These are phyloP conservation scores for Medicago arabica DNA, from an alignment of 306 rosid species.

Conservation along the genomic window DNA sequence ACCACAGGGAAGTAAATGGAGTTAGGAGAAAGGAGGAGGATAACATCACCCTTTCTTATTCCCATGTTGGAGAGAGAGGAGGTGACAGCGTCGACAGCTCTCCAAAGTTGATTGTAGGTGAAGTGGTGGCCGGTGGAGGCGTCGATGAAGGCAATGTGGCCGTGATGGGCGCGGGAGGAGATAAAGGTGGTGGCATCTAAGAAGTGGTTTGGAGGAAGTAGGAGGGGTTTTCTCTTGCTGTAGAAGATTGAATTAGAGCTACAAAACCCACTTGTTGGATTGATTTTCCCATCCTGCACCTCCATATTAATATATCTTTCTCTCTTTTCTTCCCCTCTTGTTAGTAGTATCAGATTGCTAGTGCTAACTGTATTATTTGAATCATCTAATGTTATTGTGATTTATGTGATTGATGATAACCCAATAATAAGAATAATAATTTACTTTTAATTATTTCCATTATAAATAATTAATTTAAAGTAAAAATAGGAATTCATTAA, in stretches of 20 bases:
- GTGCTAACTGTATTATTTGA: no score
- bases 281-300: background rate
- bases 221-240: conserved; percentile 66
- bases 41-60: conserved; percentile 71
- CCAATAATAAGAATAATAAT: no score
- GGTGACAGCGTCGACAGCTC: conserved; percentile 62
- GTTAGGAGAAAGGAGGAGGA: conserved; percentile 85
- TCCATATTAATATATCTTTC: background rate
- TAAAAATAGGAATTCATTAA: no score
- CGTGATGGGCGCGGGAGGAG: conserved; percentile 77
- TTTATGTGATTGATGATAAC: no score
- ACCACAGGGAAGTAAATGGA: conserved; percentile 79
- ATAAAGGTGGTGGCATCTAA: conserved; percentile 78
- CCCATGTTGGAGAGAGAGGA: conserved; percentile 65
- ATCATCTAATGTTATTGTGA: no score
- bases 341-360: no score
- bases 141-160: conserved; percentile 75
- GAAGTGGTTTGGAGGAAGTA: conserved; percentile 64
- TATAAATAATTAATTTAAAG: no score
- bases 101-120: conserved; percentile 73
- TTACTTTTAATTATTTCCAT: no score
- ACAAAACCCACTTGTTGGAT: conserved; percentile 73
- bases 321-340: no score
- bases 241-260: conserved; percentile 63
- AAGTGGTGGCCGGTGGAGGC: conserved; percentile 72